Evolutionary conservation across 148 eudicot genomes (phyloP).

Genomic region (Chenopodium quinoa): DNA sequence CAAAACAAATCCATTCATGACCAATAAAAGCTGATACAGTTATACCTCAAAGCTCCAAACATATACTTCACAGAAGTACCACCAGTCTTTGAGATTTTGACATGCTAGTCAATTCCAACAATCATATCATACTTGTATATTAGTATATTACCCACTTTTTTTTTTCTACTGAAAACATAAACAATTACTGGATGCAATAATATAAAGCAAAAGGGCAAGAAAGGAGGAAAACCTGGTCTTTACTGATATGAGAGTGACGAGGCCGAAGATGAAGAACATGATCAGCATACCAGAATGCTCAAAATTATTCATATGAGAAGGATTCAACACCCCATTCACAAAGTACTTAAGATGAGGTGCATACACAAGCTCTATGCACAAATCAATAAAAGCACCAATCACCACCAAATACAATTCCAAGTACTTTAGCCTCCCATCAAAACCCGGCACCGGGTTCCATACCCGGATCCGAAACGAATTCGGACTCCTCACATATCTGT

Average conservation of each 20-base stretch:
- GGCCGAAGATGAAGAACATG: slow-evolving; percentile 89
- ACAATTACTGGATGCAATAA: not conserved
- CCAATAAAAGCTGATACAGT: not conserved
- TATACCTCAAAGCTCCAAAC: slow-evolving; percentile 4
- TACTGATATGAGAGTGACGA: slow-evolving; percentile 60
- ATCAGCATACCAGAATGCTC: slow-evolving; percentile 97
- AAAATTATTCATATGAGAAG: slow-evolving; percentile 77
- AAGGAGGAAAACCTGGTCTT: slow-evolving; percentile 58
- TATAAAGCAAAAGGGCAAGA: not conserved
- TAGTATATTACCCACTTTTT: not conserved
- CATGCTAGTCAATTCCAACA: slow-evolving; percentile 13
- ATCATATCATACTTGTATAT: not conserved
- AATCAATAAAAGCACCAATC: slow-evolving; percentile 76
- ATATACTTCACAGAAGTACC: slow-evolving; percentile 9
- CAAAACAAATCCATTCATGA: slow-evolving; percentile 4
- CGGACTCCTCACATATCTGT: slow-evolving; percentile 56
- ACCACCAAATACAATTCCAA: slow-evolving; percentile 78
- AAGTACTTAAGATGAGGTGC: slow-evolving; percentile 81
- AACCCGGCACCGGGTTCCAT: slow-evolving; percentile 91
- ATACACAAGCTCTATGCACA: slow-evolving; percentile 86
- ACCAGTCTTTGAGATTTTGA: slow-evolving; percentile 2
- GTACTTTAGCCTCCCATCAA: slow-evolving; percentile 71
- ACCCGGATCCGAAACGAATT: slow-evolving; percentile 56
- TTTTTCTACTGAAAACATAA: not conserved
- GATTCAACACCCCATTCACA: slow-evolving; percentile 72